Percentiles rank a stretch among this genome's conserved stretches.
These are phyloP conservation scores for Opeltia flavorubescens DNA, from an alignment of 495 filamentous ascomycete species.

Conservation along the genomic window DNA sequence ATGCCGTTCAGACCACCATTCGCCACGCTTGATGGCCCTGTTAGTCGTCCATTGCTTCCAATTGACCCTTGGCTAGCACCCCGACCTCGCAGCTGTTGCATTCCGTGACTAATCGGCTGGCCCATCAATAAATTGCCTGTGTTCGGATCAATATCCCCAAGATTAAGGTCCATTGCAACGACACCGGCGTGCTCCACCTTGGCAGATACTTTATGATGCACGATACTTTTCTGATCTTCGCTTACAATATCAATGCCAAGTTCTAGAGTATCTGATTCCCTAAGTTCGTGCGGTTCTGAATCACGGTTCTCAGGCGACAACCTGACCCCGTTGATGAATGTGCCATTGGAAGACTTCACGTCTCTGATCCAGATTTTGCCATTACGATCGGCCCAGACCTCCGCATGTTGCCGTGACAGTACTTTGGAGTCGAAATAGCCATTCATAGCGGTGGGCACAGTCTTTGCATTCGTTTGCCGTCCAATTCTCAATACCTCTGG, in stretches of 20 bases:
- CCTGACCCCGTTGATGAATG: slow-evolving; percentile 88
- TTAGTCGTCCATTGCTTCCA: slow-evolving; percentile 35
- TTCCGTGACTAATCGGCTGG: slow-evolving; percentile 38
- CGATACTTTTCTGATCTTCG: slow-evolving; percentile 94
- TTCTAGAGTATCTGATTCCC: slow-evolving; percentile 77
- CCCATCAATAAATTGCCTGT: slow-evolving; percentile 55
- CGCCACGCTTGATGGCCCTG: slow-evolving; percentile 33
- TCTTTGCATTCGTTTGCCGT: slow-evolving; percentile 93
- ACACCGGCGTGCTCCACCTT: slow-evolving; percentile 90
- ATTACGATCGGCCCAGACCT: slow-evolving; percentile 80
- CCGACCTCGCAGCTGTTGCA: slow-evolving; percentile 52
- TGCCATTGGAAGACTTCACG: slow-evolving; percentile 96
- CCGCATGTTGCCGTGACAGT: slow-evolving; percentile 87
- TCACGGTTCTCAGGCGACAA: slow-evolving; percentile 87
- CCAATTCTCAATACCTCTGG: slow-evolving; percentile 87
- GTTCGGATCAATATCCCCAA: slow-evolving; percentile 68
- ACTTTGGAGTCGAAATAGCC: slow-evolving; percentile 98
- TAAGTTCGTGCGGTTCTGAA: slow-evolving; percentile 83
- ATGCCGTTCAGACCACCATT: slow-evolving; percentile 44
- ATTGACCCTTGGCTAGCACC: slow-evolving; percentile 58
- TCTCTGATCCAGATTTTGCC: slow-evolving; percentile 94
- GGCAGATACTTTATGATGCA: slow-evolving; percentile 94
- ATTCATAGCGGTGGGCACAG: slow-evolving; percentile 74
- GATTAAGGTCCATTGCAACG: slow-evolving; percentile 68
- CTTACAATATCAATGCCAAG: slow-evolving; percentile 96